A percentile compares a stretch with the other conserved stretches of the same genome.
phyloP scores from a whole-genome alignment of 352 stramenopile species.

The Phytophthora sojae region DNA sequence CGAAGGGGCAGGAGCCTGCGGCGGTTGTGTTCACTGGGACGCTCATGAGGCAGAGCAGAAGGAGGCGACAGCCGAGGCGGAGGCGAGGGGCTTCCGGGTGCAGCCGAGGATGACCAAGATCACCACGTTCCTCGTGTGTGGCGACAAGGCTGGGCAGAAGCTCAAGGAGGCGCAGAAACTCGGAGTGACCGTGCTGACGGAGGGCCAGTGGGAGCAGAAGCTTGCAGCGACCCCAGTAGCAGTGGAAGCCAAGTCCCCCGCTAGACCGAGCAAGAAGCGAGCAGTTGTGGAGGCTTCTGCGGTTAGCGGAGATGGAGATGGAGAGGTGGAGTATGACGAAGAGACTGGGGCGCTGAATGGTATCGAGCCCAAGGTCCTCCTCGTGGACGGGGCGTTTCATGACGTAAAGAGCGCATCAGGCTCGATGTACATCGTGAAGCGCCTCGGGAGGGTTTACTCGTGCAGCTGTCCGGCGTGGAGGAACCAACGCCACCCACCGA shows the following conservation, averaged over 20 bases:
- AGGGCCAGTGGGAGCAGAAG: conserved; percentile 48
- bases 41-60: conserved; percentile 50
- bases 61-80: conserved; percentile 41
- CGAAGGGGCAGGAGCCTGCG: background rate
- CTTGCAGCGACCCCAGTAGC: conserved; percentile 1
- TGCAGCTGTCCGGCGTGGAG: conserved; percentile 77
- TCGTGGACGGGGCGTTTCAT: conserved; percentile 50
- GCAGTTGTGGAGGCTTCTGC: conserved; percentile 19
- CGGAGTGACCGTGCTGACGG: conserved; percentile 44
- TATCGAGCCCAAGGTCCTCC: conserved; percentile 42
- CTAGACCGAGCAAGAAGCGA: conserved; percentile 22
- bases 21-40: conserved; percentile 41
- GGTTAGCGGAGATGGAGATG: conserved; percentile 6
- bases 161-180: conserved; percentile 56
- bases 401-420: conserved; percentile 61
- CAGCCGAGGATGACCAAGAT: conserved; percentile 45
- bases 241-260: background rate
- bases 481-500: conserved; percentile 60
- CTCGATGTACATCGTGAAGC: conserved; percentile 67
- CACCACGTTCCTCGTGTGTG: conserved; percentile 61
- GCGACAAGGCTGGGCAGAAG: conserved; percentile 54
- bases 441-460: conserved; percentile 56
- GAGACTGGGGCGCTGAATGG: conserved; percentile 54
- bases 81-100: conserved; percentile 49
- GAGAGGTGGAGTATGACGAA: conserved; percentile 46